Conservation (phyloP, 1,284 basidiomycete genomes). For the Pseudozyma sp. region DNA sequence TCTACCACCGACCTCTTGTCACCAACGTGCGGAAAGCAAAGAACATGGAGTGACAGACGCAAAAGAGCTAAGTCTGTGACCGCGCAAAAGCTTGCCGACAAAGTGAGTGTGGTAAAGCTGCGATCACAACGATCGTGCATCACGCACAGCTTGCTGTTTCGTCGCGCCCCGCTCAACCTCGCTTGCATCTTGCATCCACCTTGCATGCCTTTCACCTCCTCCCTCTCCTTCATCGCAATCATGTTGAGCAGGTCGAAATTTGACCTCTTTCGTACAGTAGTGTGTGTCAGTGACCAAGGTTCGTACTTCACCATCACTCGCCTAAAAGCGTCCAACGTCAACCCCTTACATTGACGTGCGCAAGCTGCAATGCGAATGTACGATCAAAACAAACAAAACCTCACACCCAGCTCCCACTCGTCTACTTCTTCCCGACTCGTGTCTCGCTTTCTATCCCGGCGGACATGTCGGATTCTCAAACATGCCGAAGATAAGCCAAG, state of each 20-base stretch:
- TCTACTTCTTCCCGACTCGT: background rate
- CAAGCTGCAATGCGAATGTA: background rate
- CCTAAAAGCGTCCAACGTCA: background rate
- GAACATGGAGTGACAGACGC: background rate
- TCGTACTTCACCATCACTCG: background rate
- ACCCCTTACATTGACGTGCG: conserved; percentile 1
- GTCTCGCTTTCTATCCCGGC: background rate
- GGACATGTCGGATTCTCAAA: background rate
- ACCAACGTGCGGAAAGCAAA: too few relatives aligned
- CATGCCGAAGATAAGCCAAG: background rate
- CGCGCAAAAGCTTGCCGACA: background rate
- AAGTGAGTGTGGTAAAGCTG: too few relatives aligned
- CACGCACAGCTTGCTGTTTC: background rate
- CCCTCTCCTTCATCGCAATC: background rate
- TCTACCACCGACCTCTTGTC: too few relatives aligned
- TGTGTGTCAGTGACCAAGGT: background rate
- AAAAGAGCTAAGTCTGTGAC: background rate
- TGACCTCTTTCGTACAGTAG: background rate
- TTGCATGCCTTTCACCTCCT: background rate
- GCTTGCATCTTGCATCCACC: conserved; percentile 4
- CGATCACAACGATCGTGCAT: conserved; percentile 15
- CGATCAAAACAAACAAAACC: conserved; percentile 28
- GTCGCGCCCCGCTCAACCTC: too few relatives aligned
- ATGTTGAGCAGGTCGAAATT: background rate
- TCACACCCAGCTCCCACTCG: background rate